Conservation (phyloP, 2,329 filamentous ascomycete genomes). For the Alternaria gaisen region DNA sequence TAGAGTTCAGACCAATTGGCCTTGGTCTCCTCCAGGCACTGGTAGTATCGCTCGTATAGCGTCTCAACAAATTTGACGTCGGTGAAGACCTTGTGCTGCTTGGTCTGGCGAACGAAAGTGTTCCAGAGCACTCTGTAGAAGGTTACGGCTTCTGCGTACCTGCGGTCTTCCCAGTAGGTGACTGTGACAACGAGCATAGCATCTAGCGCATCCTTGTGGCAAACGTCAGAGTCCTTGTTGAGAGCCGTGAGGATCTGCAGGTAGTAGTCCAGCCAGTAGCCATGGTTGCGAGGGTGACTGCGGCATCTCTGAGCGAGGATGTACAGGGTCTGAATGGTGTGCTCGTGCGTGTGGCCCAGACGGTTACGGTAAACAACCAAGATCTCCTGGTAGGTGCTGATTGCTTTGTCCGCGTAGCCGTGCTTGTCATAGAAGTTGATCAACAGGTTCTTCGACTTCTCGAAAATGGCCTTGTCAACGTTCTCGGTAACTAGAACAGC, state of each 20-base stretch:
- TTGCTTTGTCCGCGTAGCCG: slow-evolving; percentile 50
- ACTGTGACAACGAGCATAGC: slow-evolving; percentile 55
- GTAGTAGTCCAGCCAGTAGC: slow-evolving; percentile 58
- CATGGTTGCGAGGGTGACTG: slow-evolving; percentile 52
- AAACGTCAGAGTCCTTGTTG: slow-evolving; percentile 51
- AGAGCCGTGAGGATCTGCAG: slow-evolving; percentile 56
- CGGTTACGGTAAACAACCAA: slow-evolving; percentile 45
- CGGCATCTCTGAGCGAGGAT: slow-evolving; percentile 53
- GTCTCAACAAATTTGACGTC: slow-evolving; percentile 53
- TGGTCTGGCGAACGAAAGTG: slow-evolving; percentile 55
- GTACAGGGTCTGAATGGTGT: slow-evolving; percentile 60
- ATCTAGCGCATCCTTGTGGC: slow-evolving; percentile 53
- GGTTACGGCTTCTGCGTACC: slow-evolving; percentile 53
- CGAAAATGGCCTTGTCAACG: slow-evolving; percentile 43
- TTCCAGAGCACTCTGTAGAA: slow-evolving; percentile 57
- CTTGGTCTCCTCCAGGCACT: slow-evolving; percentile 55
- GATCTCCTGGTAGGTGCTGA: slow-evolving; percentile 49
- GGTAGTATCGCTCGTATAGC: slow-evolving; percentile 58
- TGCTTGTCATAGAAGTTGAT: slow-evolving; percentile 52
- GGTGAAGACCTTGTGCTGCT: slow-evolving; percentile 55
- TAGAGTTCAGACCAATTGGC: slow-evolving; percentile 51
- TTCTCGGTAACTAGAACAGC: slow-evolving; percentile 45
- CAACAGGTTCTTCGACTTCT: slow-evolving; percentile 46
- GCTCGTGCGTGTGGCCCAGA: slow-evolving; percentile 51
- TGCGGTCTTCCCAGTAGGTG: slow-evolving; percentile 55